Base-by-base conservation (phyloP, 2,329 filamentous ascomycete species). In the Pseudofabraea citricarpa region DNA sequence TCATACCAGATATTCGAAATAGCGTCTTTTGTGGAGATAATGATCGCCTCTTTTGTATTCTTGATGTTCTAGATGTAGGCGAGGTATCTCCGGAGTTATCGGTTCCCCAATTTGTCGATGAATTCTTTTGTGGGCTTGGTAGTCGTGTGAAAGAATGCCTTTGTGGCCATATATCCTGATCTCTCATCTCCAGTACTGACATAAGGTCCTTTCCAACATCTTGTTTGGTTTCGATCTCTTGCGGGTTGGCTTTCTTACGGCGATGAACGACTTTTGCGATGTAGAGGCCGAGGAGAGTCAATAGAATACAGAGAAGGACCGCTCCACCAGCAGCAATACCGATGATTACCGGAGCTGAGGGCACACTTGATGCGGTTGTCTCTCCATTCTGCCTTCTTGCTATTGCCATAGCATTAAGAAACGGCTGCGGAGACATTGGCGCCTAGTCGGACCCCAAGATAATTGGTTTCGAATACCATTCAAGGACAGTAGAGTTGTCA, bases 1-100 rank as follows among this genome's bases (percentile, higher is more conserved):
- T 50, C 10, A 54, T 45, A 12, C 47, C 45, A 2, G 54, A 50
- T 16, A 38, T 47, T 16, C 52, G 48, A 18, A 54, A 52, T 21
- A 48, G 33, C 0, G 23, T 20, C 26, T 43, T 52, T 5, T 43
- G 47, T 10, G 46, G 42, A 4, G 46, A 44, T 13, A 45, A 31
- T 6, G 35, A 22, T 15, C 35, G 35, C 21, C 35, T 37, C 21
- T 37, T 37, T 8, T 22, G 19, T 9, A 22, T 22, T 23, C 36
- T 50, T 26, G 46, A 54, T 12, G 33, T n/a, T 38, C 38, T 54
- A 4, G 44, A 40, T 35, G 42, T 44, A 8, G 50, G 40, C 5
- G 46, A 45, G 32, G 31, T 45, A 21, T 44, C 27, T 7, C 22
- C 29, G 20, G 49, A 45, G 6, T 40, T 36, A 15, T 22, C 40